Evolutionary conservation across 1,284 basidiomycete genomes (phyloP).

Genomic region (Blastosporella zonata): DNA sequence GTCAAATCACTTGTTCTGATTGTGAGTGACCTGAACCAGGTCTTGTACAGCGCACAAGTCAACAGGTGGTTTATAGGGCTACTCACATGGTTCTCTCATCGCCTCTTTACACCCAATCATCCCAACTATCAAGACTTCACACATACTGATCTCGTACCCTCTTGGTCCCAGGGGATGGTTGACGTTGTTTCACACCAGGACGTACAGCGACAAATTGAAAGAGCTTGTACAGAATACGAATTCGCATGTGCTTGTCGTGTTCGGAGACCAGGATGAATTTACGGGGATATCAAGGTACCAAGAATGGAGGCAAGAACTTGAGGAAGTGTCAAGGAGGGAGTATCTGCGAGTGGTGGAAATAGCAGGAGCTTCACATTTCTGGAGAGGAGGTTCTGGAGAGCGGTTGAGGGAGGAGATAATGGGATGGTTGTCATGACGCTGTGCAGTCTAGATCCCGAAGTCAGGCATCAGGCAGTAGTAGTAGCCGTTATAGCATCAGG

Average conservation of each 20-base stretch:
- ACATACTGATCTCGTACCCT: conserved; percentile 77
- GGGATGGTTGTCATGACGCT: conserved; percentile 32
- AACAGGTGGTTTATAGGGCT: conserved; percentile 50
- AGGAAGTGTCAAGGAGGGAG: conserved; percentile 16
- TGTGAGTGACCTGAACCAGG: conserved; percentile 34
- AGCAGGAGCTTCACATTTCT: conserved; percentile 41
- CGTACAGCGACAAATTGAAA: conserved; percentile 50
- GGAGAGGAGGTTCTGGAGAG: conserved; percentile 30
- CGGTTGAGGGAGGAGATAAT: conserved; percentile 24
- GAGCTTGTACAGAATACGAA: conserved; percentile 41
- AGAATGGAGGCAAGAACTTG: conserved; percentile 48
- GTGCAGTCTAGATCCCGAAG: conserved; percentile 11
- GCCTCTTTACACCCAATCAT: conserved; percentile 56
- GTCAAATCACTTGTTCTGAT: conserved; percentile 49
- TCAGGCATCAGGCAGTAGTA: no score
- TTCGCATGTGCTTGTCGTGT: conserved; percentile 59
- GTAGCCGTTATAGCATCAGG: conserved; percentile 16
- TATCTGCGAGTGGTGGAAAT: conserved; percentile 31
- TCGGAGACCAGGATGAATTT: conserved; percentile 73
- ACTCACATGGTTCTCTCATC: conserved; percentile 77
- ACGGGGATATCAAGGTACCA: conserved; percentile 55
- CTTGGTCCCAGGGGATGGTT: conserved; percentile 65
- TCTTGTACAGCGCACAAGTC: conserved; percentile 4
- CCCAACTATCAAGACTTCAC: conserved; percentile 48
- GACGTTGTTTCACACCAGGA: conserved; percentile 60